These are phyloP conservation scores for sunflower (Helianthus annuus) DNA, from an alignment of 129 eudicot species.

Conservation along the genomic window DNA sequence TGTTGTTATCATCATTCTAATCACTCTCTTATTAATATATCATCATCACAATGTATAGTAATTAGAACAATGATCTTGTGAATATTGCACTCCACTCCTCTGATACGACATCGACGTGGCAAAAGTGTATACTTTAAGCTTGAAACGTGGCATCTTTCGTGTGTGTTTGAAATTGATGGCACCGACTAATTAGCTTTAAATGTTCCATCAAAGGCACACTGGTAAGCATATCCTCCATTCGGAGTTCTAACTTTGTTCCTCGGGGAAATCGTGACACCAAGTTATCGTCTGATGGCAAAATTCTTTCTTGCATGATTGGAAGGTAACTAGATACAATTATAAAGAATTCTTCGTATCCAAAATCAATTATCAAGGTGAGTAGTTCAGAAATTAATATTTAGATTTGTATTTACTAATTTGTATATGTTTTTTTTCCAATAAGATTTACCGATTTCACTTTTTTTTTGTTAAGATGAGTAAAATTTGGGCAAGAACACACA, in stretches of 20 bases:
- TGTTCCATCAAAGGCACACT: neutral
- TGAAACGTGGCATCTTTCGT: conserved; percentile 5
- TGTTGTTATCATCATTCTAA: neutral
- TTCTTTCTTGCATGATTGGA: neutral
- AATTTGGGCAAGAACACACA: neutral
- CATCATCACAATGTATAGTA: neutral
- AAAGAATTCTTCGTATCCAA: neutral
- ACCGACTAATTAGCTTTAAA: conserved; percentile 1
- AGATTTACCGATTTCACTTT: neutral
- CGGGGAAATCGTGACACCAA: neutral
- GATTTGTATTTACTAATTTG: neutral
- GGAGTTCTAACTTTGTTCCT: neutral
- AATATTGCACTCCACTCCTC: neutral
- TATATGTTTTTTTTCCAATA: neutral
- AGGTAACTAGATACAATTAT: neutral
- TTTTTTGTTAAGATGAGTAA: neutral
- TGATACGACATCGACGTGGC: neutral
- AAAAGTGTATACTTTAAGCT: neutral
- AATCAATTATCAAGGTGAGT: neutral
- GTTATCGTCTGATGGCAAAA: neutral
- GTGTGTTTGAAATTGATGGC: neutral
- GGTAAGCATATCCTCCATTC: neutral
- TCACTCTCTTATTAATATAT: neutral
- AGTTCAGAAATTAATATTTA: neutral
- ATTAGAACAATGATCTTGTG: neutral